Evolutionary conservation across 1,139 yeast species (phyloP), one percentile per base, ranked within the genome.

Genomic region (Candida smagusa): DNA sequence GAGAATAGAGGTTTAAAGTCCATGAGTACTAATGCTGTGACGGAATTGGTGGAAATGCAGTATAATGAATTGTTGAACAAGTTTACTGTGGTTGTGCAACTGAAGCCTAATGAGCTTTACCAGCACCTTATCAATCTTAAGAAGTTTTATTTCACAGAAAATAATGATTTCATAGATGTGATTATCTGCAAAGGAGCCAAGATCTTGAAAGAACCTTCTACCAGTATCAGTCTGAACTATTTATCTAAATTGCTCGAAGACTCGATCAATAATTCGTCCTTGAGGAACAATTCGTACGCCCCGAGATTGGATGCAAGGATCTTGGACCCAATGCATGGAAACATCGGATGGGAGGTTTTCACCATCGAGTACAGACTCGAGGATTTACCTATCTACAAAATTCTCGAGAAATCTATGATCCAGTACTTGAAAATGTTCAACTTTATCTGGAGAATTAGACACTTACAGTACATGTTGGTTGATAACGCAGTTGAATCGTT

Each of bases 261-360:
- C 2, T 80, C 96, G 0, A 74, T 89, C 4, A 66, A 75, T 9
- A 67, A 70, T 16, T 81, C 95, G 0, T 79, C 88, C 12, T 65
- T 86, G 2, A 70, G 72, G 41, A 63, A 68, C 46, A 66, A 72
- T 35, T 46, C 50, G 16, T 55, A 50, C 31, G 50, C 56, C 21
- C 46, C 54, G 26, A 65, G 88, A 36, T 56, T 92, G 12, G 97
- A 92, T 64, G 96, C 96, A 0, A 68, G 96, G 33, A 72, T 90
- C 34, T 68, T 89, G 35, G 90, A 80, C 42, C 63, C 82, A 28
- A 53, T 57, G 21, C 61, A 82, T 48, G 94, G 94, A 0, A 79
- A 72, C 21, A 74, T 66, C 35, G 90, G 89, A 0, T 92, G 97
- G 97, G 96, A 90, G 54, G 89, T 86, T 3, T 90, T 92, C 58